Base-by-base conservation (phyloP, 345 rosid genomes). In the Rhodomyrtus tomentosa region DNA sequence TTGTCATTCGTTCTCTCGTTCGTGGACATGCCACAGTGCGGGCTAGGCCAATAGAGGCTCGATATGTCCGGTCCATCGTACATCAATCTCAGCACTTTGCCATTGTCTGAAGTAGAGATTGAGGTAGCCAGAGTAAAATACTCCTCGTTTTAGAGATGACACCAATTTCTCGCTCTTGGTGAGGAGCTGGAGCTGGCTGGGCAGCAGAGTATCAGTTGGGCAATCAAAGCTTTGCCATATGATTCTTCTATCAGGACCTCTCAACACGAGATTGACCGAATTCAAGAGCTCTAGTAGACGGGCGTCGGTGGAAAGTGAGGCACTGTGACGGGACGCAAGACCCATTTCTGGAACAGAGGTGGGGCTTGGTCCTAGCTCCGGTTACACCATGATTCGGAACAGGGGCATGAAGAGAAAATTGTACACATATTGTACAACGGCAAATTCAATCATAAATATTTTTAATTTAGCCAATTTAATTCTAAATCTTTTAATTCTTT, bases 201-300 rank as follows among this genome's bases (percentile, higher is more conserved):
- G 92, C 59, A 92, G 89, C 36, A 92, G 88, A 5, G 93, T 91
- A 83, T 90, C 88, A 2, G 89, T 88, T 10, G 92, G 93, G 81
- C 50, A 85, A 85, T 92, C 91, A 82, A 89, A 90, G 90, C 92
- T 89, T 81, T 90, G 89, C 92, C 92, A 90, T 12, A 89, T 38
- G 81, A 87, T 82, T 27, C 73, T 84, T 20, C 82, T 83, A 10
- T 45, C 8, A 4, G 85, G 56, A 80, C 86, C 50, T 79, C 14
- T 88, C 7, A 92, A 59, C n/a, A 90, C 90, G 22, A 92, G 91
- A 51, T 90, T 92, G 18, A 92, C 92, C 25, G 82, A 81, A 51
- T 88, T 84, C 49, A 89, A 81, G 87, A 92, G 90, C 89, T 89
- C 82, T 5, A 89, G 91, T 18, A 11, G 62, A 14, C 8, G 29